Conservation (phyloP, 257 asterid genomes). For the Voacanga thouarsii region DNA sequence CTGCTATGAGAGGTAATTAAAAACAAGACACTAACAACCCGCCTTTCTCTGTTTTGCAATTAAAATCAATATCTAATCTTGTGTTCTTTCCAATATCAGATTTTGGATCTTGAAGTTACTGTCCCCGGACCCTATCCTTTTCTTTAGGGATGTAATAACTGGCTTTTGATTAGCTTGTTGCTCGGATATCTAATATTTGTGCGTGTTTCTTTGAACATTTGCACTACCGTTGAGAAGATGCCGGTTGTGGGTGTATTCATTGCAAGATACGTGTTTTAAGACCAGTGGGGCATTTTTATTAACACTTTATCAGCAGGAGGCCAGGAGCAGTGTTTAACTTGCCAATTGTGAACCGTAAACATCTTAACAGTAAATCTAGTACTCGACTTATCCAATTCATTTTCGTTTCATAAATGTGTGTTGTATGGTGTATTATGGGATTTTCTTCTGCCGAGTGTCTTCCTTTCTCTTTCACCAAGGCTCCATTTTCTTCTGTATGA, state of each 20-base stretch:
- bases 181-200: background rate
- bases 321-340: background rate
- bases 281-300: too few species aligned
- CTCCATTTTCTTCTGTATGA: too few species aligned
- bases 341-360: background rate
- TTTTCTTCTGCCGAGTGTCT: too few species aligned
- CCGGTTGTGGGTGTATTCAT: background rate
- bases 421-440: too few species aligned
- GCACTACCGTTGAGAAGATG: slow-evolving; percentile 15
- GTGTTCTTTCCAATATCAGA: background rate
- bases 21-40: background rate
- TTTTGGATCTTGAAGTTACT: background rate
- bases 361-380: too few species aligned
- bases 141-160: too few species aligned
- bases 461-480: too few species aligned
- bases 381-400: too few species aligned
- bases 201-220: background rate
- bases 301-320: too few species aligned
- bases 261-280: background rate
- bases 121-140: too few species aligned
- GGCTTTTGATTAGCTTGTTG: background rate
- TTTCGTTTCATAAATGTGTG: too few species aligned
- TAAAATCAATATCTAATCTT: too few species aligned
- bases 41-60: background rate
- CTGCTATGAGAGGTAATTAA: background rate